Evolutionary conservation across 129 eudicot species (phyloP).

Genomic region (Silybum marianum): DNA sequence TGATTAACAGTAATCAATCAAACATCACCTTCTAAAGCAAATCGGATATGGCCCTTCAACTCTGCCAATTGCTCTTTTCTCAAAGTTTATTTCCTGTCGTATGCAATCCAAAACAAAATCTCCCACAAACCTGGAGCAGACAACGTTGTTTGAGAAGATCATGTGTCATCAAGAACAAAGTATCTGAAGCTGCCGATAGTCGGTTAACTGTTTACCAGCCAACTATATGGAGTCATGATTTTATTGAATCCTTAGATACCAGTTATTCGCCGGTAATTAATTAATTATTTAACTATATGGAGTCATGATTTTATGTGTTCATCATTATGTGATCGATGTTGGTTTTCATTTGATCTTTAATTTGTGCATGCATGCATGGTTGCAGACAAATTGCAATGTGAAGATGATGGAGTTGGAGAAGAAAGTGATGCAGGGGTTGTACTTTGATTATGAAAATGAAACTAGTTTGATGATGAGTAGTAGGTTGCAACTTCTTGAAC

Average conservation of each 20-base stretch:
- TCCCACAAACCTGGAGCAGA: neutral
- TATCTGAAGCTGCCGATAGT: neutral
- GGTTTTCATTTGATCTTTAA: neutral
- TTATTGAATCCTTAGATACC: neutral
- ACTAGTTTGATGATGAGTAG: neutral
- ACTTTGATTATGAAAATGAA: neutral
- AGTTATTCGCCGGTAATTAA: neutral
- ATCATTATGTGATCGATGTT: neutral
- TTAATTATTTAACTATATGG: neutral
- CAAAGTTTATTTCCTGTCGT: too few species aligned
- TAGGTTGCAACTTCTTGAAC: conserved; percentile 5
- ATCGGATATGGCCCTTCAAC: too few species aligned
- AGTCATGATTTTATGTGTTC: neutral
- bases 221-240: neutral
- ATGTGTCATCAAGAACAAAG: neutral
- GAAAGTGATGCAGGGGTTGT: neutral
- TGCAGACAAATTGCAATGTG: neutral
- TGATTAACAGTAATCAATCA: too few species aligned
- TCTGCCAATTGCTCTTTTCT: too few species aligned
- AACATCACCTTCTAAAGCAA: too few species aligned
- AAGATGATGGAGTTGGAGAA: neutral
- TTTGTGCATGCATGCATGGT: neutral
- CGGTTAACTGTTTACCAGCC: neutral
- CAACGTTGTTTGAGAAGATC: too few species aligned
- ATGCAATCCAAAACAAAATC: too few species aligned